Evolutionary conservation across 1,284 basidiomycete genomes (phyloP), one percentile per base, ranked within the genome.

Genomic region (Leucoagaricus sp.): DNA sequence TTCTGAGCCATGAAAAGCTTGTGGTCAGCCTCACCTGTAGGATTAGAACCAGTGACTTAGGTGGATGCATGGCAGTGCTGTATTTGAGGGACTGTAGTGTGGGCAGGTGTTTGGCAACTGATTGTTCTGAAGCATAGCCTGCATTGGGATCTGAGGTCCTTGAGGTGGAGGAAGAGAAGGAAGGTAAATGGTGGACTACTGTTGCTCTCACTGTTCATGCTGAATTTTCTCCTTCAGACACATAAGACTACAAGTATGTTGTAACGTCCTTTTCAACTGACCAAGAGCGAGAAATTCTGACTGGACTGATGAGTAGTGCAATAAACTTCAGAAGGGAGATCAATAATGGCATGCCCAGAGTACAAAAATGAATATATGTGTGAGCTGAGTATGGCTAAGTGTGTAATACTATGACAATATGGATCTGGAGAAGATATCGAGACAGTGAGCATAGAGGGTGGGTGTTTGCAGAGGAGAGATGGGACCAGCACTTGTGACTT

Each of bases 1-100:
- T 86, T 67, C 81, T 85, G 63, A 90, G 79, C 34, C 81, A 77
- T 28, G 82, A 85, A 65, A 90, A 90, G 45, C 87, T 86, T 64
- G 38, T 81, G 76, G 65, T 85, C 84, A 8, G 84, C 79, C 44
- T 85, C 81, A 25, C 64, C 62, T 60, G 71, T 61, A 49, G 70
- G 67, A 25, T 69, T 42, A 4, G 60, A 45, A 4, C 41, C 26
- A 69, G 34, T 74, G 71, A 29, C 74, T 69, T 53, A 53, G 21
- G 64, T 58, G 42, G 64, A 44, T 44, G 62, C 48, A 28, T 61
- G 61, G 47, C 57, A 59, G 49, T 62, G 62, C 40, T 64, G 61
- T 42, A 65, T 17, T 6, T 67, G 63, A 12, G 65, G 56, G 26
- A 62, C 44, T 62, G 63, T 42, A 64, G 59, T 7, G 67, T 57